Percentiles rank a stretch among this genome's conserved stretches.
Conservation (phyloP, 2,329 filamentous ascomycete genomes). For the Lachnellula arida region DNA sequence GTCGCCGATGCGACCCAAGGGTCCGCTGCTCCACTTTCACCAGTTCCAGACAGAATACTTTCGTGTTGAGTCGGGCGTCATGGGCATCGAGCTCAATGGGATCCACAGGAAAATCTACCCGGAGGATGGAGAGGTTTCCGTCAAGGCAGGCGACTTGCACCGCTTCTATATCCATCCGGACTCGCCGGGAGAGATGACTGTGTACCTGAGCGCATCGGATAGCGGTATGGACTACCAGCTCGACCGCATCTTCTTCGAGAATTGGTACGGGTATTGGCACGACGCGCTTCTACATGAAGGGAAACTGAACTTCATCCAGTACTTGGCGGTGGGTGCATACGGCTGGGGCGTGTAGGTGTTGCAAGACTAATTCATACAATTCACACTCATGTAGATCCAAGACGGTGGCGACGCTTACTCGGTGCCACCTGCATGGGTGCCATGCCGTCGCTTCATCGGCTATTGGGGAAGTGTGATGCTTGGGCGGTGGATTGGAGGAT, state of each 20-base stretch:
- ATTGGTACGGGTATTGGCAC: conserved; percentile 33
- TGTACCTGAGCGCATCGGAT: conserved; percentile 25
- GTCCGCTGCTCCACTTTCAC: conserved; percentile 31
- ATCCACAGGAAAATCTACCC: conserved; percentile 18
- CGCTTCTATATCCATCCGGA: conserved; percentile 24
- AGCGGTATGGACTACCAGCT: conserved; percentile 28
- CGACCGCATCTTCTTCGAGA: conserved; percentile 34
- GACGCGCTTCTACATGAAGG: conserved; percentile 26
- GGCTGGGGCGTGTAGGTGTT: no score
- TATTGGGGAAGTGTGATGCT: conserved; percentile 28
- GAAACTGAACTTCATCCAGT: conserved; percentile 31
- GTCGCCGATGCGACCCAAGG: conserved; percentile 3
- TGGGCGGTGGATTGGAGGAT: conserved; percentile 34
- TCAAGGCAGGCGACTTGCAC: conserved; percentile 23
- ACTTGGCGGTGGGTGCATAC: no score
- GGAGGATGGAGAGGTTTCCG: conserved; percentile 30
- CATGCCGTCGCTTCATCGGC: conserved; percentile 28
- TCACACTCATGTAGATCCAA: no score
- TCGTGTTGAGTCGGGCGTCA: conserved; percentile 25
- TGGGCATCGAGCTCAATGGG: conserved; percentile 31
- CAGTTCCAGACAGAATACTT: conserved; percentile 33
- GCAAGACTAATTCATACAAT: no score
- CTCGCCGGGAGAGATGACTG: conserved; percentile 16
- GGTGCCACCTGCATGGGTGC: conserved; percentile 31
- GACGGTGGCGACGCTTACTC: conserved; percentile 21